Percentiles rank a stretch among this genome's conserved stretches.
phyloP scores from a whole-genome alignment of 208 protist genomes.

The Spongospora subterranea region DNA sequence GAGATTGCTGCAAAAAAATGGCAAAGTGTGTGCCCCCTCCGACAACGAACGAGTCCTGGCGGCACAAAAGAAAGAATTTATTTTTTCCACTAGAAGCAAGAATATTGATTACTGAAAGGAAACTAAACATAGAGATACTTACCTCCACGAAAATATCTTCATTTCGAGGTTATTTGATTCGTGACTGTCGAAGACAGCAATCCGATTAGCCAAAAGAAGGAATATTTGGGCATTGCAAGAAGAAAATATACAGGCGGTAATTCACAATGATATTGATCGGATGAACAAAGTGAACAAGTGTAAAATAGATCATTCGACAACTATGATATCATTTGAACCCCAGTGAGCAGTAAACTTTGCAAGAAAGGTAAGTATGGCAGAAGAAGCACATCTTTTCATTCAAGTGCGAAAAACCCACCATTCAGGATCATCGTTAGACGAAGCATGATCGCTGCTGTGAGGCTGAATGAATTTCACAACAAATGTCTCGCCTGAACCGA shows the following conservation, averaged over 20 bases:
- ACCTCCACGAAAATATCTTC: no score
- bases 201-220: no score
- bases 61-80: conserved; percentile 51
- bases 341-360: not conserved
- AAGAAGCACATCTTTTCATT: not conserved
- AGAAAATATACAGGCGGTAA: no score
- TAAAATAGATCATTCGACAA: no score
- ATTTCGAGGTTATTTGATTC: no score
- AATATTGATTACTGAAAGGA: not conserved
- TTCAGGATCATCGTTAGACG: not conserved
- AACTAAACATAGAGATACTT: not conserved
- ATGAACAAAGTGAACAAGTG: no score
- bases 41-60: not conserved
- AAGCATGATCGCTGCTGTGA: not conserved
- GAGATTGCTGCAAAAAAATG: conserved; percentile 6
- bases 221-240: no score
- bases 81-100: conserved; percentile 38
- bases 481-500: not conserved
- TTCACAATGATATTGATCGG: no score
- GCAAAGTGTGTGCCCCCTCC: conserved; percentile 29
- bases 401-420: not conserved
- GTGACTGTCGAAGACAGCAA: no score
- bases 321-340: no score
- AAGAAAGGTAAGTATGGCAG: not conserved
- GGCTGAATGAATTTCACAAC: not conserved